Evolutionary conservation across 2,329 filamentous ascomycete genomes (phyloP), one percentile per base, ranked within the genome.

Genomic region (Cladobotryum protrusum): DNA sequence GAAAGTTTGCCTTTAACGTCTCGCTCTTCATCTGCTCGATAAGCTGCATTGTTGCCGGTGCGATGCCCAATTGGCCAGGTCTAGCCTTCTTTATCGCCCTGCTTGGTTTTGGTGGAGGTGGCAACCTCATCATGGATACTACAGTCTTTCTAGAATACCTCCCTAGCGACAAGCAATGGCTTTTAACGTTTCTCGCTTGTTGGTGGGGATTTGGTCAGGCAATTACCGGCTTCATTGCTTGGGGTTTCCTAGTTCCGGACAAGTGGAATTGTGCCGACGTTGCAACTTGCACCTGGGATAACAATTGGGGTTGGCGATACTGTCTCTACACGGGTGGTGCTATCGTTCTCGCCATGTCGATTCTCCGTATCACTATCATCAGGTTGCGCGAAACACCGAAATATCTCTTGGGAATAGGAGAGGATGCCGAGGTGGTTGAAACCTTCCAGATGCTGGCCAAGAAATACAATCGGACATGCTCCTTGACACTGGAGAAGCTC

Each of bases 1-100:
- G 85, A 40, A 78, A 79, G 54, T 80, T 79, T 56, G 84, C 85
- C 5, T 89, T 88, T 69, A 87, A 87, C 58, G 67, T 79, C 18
- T 82, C 80, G 2, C 70, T 87, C 11, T 75, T 87, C 57, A 71
- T 86, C 50, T 83, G 78, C 59, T 77, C 79, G 4, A 62, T 80
- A n/a, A 59, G 59, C 56, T 72, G 70, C 29, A 79, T 87, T 48
- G 68, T 86, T 1, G 85, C 83, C 1, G 86, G 85, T 4, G 81
- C 78, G 1, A 76, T 80, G 52, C 85, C 85, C 2, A 85, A 75
- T 54, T 90, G 83, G 82, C 67, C 76, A 2, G 76, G 78, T 0
- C 71, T 88, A 12, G 82, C 79, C 0, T 64, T 85, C 18, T 86
- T 87, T 59, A 75, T 85, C 29, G 77, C 76, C 12, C 63, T 87